Base-by-base conservation (phyloP, 371 early-diverging fungal genomes). In the Phascolomyces articulosus region DNA sequence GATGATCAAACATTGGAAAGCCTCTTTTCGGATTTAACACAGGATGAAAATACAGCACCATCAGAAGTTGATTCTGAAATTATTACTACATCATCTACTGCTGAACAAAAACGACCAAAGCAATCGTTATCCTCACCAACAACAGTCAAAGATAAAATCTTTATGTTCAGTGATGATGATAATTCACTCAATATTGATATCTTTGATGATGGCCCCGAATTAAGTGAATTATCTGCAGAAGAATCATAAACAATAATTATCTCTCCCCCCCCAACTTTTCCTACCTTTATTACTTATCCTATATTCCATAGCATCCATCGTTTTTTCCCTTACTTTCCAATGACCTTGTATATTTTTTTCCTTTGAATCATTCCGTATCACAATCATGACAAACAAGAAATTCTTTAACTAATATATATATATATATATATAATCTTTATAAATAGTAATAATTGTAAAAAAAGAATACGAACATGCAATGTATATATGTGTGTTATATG, bases 151-250 rank as follows among this genome's bases (percentile, higher is more conserved):
- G 16, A 11, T 24, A 63, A 15, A n/a, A 18, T 16, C 13, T 62
- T 63, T 8, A 60, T 66, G 40, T n/a, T n/a, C 6, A 72, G 71
- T 40, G 82, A 82, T 55, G 77, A 76, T 51, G 72, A 74, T 38
- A 49, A 67, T 27, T 64, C 68, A 1, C 58, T 77, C 23, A 69
- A 75, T 55, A 60, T 73, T 26, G 75, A 73, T 23, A 77, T 82
- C 28, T 82, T 82, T 69, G 82, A 82, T 48, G 82, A 82, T 68
- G 82, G 82, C 26, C 79, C 82, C 24, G 82, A 82, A 48, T 65
- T 82, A 16, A 82, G 82, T 55, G 82, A 82, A n/a, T 68, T 80
- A 67, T 80, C 80, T 55, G 79, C 74, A 34, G 64, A 71, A 24
- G 77, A 74, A 60, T 68, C 44, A 63, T 29, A 31, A 59, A 3